Percentiles rank a stretch among this genome's conserved stretches.
Evolutionary conservation across 2,329 filamentous ascomycete species (phyloP).

Genomic region (Polytolypa hystricis): DNA sequence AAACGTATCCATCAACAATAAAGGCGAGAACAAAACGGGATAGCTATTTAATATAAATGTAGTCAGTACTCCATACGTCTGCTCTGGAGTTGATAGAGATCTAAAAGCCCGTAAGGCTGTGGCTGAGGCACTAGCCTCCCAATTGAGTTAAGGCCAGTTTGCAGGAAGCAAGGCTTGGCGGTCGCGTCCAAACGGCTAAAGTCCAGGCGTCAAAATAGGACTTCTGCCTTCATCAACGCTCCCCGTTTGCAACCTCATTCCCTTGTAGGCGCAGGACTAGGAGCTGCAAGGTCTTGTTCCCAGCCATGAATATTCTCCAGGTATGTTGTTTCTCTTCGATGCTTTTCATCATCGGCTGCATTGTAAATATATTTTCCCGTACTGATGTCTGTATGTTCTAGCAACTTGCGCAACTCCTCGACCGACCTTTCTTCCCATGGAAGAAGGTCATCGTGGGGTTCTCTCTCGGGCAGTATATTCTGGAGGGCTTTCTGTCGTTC

Average conservation of each 20-base stretch:
- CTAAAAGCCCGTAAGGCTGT: too few relatives aligned
- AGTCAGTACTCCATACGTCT: too few relatives aligned
- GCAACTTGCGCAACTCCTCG: slow-evolving; percentile 72
- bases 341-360: slow-evolving; percentile 9
- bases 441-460: slow-evolving; percentile 94
- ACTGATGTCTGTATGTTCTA: slow-evolving; percentile 16
- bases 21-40: too few relatives aligned
- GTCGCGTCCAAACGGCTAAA: too few relatives aligned
- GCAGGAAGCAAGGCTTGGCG: too few relatives aligned
- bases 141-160: too few relatives aligned
- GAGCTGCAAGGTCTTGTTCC: neutral
- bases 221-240: neutral
- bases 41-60: too few relatives aligned
- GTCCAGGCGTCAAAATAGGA: too few relatives aligned
- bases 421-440: slow-evolving; percentile 91
- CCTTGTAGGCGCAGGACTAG: too few relatives aligned
- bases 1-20: too few relatives aligned
- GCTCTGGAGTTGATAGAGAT: too few relatives aligned
- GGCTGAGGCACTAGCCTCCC: too few relatives aligned
- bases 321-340: slow-evolving; percentile 18
- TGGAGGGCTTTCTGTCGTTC: slow-evolving; percentile 79
- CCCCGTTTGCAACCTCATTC: neutral
- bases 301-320: slow-evolving; percentile 27
- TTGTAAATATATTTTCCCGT: neutral
- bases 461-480: slow-evolving; percentile 77